Evolutionary conservation across 371 early-diverging fungal genomes (phyloP).

Genomic region (Zopfochytrium polystomum): DNA sequence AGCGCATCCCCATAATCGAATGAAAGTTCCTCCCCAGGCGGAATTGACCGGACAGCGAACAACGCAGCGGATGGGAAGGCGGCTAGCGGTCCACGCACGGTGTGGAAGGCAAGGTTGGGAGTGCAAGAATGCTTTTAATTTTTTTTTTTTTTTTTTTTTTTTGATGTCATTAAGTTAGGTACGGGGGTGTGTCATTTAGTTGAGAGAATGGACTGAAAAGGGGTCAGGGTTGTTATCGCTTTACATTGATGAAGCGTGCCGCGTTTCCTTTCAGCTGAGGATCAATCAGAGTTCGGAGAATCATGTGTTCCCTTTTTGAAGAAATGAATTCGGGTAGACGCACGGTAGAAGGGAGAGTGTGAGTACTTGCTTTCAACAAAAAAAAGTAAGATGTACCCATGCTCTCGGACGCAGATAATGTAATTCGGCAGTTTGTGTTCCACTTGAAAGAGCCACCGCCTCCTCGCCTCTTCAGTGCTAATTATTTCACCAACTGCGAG

Average conservation of each 20-base stretch:
- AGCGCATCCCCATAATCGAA: constrained; percentile 23
- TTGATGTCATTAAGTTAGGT: too few relatives aligned
- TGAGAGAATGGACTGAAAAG: too few relatives aligned
- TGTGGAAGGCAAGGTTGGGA: constrained; percentile 24
- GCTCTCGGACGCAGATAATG: constrained; percentile 29
- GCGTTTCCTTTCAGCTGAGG: constrained; percentile 26
- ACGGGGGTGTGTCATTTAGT: too few relatives aligned
- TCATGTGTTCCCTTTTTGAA: too few relatives aligned
- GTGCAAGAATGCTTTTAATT: constrained; percentile 34
- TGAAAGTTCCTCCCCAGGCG: constrained; percentile 25
- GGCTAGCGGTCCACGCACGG: too few relatives aligned
- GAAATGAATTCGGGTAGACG: too few relatives aligned
- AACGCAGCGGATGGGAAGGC: constrained; percentile 27
- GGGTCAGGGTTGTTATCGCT: too few relatives aligned
- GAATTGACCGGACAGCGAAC: constrained; percentile 29
- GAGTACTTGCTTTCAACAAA: too few relatives aligned
- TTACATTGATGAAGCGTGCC: constrained; percentile 31
- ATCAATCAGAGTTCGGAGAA: constrained; percentile 33
- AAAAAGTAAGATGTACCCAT: constrained; percentile 9
- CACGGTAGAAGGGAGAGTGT: too few relatives aligned
- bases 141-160: too few relatives aligned
- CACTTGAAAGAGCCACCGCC: constrained; percentile 23
- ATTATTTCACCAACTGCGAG: constrained; percentile 26
- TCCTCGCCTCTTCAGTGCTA: constrained; percentile 20
- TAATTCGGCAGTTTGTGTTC: constrained; percentile 19